These are phyloP conservation scores for Mycena galericulata DNA, from an alignment of 768 basidiomycete genomes.

Conservation along the genomic window DNA sequence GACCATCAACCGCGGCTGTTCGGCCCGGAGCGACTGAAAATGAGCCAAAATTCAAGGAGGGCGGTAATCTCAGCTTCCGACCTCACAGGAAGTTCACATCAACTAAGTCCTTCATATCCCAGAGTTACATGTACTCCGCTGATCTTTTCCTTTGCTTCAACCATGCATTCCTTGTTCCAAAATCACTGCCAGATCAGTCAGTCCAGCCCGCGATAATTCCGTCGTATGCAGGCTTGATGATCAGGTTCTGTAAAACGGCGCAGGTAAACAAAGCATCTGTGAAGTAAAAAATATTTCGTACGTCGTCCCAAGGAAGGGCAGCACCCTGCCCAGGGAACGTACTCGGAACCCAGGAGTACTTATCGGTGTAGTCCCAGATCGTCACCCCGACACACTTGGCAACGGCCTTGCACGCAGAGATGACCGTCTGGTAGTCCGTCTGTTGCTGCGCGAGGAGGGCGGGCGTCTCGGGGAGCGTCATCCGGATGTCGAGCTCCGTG, in stretches of 20 bases:
- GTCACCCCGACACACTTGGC: constrained; percentile 46
- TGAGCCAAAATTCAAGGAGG: too few species aligned
- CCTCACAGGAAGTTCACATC: too few species aligned
- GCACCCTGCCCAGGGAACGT: constrained; percentile 40
- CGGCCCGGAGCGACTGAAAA: too few species aligned
- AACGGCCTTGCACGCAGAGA: constrained; percentile 64
- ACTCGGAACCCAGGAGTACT: constrained; percentile 45
- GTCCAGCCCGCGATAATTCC: constrained; percentile 55
- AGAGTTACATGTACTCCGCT: too few species aligned
- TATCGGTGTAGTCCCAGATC: constrained; percentile 42
- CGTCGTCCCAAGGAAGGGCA: constrained; percentile 41
- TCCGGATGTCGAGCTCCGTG: constrained; percentile 76
- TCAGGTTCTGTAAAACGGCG: constrained; percentile 46
- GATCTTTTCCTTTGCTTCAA: too few species aligned
- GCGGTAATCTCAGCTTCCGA: too few species aligned
- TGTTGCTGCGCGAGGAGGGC: constrained; percentile 65
- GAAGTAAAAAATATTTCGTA: background rate
- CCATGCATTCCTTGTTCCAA: too few species aligned
- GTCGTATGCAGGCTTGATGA: constrained; percentile 59
- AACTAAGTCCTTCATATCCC: too few species aligned
- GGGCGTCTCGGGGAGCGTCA: constrained; percentile 63
- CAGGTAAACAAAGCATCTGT: background rate
- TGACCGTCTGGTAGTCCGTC: constrained; percentile 67
- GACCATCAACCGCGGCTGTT: too few species aligned
- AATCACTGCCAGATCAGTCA: too few species aligned